phyloP scores from a whole-genome alignment of 495 filamentous ascomycete genomes.

The Letharia lupina region DNA sequence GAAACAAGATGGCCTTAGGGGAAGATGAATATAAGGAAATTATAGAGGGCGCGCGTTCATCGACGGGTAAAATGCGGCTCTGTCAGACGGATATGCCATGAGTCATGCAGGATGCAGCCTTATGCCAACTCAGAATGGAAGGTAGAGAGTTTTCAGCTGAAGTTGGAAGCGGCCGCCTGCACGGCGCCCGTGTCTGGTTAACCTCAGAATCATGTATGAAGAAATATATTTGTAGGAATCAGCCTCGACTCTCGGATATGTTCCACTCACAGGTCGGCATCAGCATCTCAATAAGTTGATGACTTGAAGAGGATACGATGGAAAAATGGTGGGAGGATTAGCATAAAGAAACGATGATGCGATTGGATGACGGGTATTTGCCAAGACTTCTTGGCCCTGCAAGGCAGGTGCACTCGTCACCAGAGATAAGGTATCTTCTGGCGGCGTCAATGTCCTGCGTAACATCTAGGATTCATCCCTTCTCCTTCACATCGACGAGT shows the following conservation, averaged over 20 bases:
- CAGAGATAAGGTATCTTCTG: no score
- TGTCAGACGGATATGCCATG: neutral
- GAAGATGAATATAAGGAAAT: neutral
- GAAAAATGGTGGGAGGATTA: neutral
- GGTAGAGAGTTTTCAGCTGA: neutral
- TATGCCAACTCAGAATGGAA: neutral
- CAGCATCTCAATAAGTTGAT: neutral
- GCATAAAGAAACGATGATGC: neutral
- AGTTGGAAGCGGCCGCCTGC: neutral
- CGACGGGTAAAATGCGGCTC: neutral
- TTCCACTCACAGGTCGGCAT: neutral
- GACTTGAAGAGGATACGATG: neutral
- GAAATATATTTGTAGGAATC: neutral
- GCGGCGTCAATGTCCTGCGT: neutral
- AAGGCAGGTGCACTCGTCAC: neutral
- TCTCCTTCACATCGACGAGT: neutral
- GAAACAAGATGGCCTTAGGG: neutral
- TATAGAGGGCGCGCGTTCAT: neutral
- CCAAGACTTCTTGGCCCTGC: constrained; percentile 1
- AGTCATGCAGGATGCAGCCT: neutral
- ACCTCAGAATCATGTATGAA: neutral
- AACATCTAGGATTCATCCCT: neutral
- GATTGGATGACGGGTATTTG: neutral
- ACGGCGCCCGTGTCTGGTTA: neutral
- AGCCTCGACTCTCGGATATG: neutral